Conservation (phyloP, 169 alveolate genomes). For the Toxoplasma gondii region DNA sequence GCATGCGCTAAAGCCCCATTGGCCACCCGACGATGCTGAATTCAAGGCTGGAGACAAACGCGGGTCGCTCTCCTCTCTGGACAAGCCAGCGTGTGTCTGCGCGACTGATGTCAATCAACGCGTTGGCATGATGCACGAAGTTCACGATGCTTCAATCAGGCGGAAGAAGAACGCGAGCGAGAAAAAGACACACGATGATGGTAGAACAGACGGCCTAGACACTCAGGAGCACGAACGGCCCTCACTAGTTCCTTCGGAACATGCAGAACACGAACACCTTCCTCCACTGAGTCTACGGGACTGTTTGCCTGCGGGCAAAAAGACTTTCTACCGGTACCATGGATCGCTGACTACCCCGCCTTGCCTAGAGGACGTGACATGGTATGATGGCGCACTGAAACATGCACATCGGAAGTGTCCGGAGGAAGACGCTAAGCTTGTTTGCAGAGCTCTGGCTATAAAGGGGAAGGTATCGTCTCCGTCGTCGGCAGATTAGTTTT, state of each 20-base stretch:
- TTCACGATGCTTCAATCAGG: not conserved
- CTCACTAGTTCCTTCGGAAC: not conserved
- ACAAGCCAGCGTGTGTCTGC: not conserved
- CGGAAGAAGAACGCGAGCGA: not conserved
- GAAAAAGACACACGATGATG: not conserved
- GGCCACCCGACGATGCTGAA: not conserved
- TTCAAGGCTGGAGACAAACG: not conserved
- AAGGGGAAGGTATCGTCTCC: no score
- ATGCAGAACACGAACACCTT: not conserved
- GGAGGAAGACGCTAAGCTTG: no score
- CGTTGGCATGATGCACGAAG: constrained; percentile 7
- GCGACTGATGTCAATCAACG: not conserved
- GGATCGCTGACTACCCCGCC: constrained; percentile 67
- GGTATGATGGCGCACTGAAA: constrained; percentile 6
- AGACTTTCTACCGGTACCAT: constrained; percentile 21
- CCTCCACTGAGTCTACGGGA: constrained; percentile 20
- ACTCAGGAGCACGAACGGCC: not conserved
- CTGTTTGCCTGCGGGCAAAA: not conserved
- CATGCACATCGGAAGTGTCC: no score
- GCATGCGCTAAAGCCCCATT: not conserved
- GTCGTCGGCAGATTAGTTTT: no score
- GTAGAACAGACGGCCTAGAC: not conserved
- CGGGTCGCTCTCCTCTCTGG: not conserved
- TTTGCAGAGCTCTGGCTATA: no score
- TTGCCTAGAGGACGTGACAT: constrained; percentile 41